Conservation (phyloP, 768 basidiomycete species). For the Melanogaster broomeanus region DNA sequence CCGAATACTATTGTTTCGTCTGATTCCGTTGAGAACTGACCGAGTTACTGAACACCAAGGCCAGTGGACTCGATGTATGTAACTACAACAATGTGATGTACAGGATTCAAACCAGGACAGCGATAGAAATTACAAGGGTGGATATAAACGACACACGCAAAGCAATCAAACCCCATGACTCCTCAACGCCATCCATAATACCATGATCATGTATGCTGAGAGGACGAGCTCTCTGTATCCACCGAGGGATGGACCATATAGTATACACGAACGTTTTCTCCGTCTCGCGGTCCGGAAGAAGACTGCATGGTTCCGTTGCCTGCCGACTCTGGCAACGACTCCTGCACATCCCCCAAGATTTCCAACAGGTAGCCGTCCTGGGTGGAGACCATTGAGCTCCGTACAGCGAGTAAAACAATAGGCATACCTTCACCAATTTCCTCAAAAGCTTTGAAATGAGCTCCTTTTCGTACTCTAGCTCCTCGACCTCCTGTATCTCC, state of each 20-base stretch:
- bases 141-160: conserved; percentile 6
- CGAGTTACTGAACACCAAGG: too few species aligned
- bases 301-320: conserved; percentile 57
- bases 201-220: conserved; percentile 24
- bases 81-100: neutral
- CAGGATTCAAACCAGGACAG: conserved; percentile 3
- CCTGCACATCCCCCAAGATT: conserved; percentile 79
- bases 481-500: conserved; percentile 80
- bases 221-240: conserved; percentile 60
- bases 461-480: conserved; percentile 89
- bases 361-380: conserved; percentile 88
- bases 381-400: neutral
- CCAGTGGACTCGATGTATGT: neutral
- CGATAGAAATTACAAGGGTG: conserved; percentile 6
- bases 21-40: neutral
- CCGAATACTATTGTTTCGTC: too few species aligned
- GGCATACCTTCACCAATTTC: conserved; percentile 85
- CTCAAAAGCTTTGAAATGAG: conserved; percentile 85
- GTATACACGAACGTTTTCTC: conserved; percentile 67
- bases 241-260: conserved; percentile 93
- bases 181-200: neutral
- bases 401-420: neutral
- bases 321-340: conserved; percentile 65
- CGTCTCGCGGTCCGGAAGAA: conserved; percentile 49
- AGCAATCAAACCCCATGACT: conserved; percentile 1